Base-by-base conservation (phyloP, 306 rosid genomes). In the Malus orientalis region DNA sequence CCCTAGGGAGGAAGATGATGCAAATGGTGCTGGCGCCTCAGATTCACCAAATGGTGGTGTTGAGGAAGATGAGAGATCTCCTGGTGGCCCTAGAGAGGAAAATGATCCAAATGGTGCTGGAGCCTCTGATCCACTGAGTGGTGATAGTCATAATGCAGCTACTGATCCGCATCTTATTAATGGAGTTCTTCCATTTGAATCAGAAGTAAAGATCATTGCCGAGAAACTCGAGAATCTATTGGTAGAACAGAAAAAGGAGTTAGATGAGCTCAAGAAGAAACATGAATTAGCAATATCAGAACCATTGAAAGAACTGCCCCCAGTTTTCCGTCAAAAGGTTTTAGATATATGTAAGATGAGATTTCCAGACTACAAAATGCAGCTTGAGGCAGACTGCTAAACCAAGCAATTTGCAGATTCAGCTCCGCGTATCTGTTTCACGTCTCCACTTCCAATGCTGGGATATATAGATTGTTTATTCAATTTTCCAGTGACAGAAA, bases 201-300 rank as follows among this genome's bases (percentile, higher is more conserved):
- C 74, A 33, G 85, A 86, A 32, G 57, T 82, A 60, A 57, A 70
- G 70, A 33, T 76, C 75, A 74, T 89, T 67, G 86, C 81, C 20
- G 72, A 62, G 53, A 69, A 81, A 81, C 80, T 92, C 36, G 85
- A 87, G 79, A 83, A 54, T 68, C 71, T 92, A 80, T 80, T 92
- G 80, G 64, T 36, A 64, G 79, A 68, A 27, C 97, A 92, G 57
- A 79, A 73, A 73, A 71, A 82, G 74, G 99, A 96, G 85, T 65
- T 91, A 22, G 87, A 77, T 38, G 91, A 88, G 58, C 84, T 96
- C 66, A 85, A 85, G 84, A 85, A 70, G 89, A 86, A 85, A 59
- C 98, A 96, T 82, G 77, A 87, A 80, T 79, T 82, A 71, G 91
- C 74, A 77, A 78, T 87, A 75, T 79, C 82, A 14, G 86, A 89